phyloP scores from a whole-genome alignment of 441 rosid genomes.

The Gossypium aridum region DNA sequence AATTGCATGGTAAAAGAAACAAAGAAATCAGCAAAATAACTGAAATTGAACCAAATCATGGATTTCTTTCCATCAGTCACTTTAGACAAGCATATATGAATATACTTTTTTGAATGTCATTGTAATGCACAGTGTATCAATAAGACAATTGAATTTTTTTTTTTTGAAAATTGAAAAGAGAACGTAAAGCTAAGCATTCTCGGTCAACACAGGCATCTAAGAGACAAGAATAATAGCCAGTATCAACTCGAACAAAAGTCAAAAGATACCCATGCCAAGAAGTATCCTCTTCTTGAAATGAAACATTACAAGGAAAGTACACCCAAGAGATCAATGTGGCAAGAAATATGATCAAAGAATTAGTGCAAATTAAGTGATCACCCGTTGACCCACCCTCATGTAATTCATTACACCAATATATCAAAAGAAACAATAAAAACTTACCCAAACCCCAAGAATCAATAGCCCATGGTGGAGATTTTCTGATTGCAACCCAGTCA shows the following conservation, averaged over 20 bases:
- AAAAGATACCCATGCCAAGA: background rate
- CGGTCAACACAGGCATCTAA: background rate
- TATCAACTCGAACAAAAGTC: background rate
- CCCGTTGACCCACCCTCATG: background rate
- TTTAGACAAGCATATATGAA: background rate
- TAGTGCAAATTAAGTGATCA: background rate
- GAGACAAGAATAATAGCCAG: background rate
- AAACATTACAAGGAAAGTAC: background rate
- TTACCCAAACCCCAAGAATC: constrained; percentile 99
- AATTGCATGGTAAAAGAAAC: background rate
- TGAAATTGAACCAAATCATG: background rate
- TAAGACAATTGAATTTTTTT: background rate
- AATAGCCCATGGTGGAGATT: constrained; percentile 97
- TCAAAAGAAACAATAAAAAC: constrained; percentile 14
- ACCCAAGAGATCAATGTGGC: background rate
- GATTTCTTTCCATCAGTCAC: background rate
- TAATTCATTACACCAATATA: background rate
- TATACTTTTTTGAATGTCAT: background rate
- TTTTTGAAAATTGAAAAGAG: background rate
- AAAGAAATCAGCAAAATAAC: background rate
- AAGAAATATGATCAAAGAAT: background rate
- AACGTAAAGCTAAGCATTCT: background rate
- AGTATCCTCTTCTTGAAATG: background rate
- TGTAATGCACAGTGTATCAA: background rate
- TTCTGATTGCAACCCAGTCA: constrained; percentile 87